Percentiles rank a stretch among this genome's conserved stretches.
Evolutionary conservation across 371 early-diverging fungal species (phyloP).

Genomic region (Entomophthora muscae): DNA sequence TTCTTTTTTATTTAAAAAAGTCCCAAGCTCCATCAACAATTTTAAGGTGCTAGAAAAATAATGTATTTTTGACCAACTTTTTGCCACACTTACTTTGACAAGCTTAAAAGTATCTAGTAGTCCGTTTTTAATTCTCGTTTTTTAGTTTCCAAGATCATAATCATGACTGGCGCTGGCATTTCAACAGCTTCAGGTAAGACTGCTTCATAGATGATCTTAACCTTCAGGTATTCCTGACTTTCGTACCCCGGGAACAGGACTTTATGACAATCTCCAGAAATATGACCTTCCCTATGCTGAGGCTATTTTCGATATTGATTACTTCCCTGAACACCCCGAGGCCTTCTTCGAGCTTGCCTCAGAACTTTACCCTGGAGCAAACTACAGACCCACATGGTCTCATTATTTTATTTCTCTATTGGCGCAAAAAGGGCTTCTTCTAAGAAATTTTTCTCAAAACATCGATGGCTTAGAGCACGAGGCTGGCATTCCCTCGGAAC

Average conservation of each 20-base stretch:
- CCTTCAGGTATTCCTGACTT: slow-evolving; percentile 63
- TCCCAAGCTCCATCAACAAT: neutral
- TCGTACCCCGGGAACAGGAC: slow-evolving; percentile 76
- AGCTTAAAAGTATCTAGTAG: no score
- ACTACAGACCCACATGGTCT: slow-evolving; percentile 49
- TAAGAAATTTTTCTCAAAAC: slow-evolving; percentile 85
- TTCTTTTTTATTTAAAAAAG: neutral
- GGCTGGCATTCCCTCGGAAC: slow-evolving; percentile 51
- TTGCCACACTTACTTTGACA: neutral
- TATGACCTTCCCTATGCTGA: slow-evolving; percentile 82
- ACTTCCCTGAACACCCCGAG: slow-evolving; percentile 63
- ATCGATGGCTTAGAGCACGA: slow-evolving; percentile 87
- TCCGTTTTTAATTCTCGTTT: neutral
- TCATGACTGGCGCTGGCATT: slow-evolving; percentile 90
- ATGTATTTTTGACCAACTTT: neutral
- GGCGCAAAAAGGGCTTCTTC: slow-evolving; percentile 45
- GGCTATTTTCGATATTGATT: slow-evolving; percentile 85
- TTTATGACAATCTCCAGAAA: slow-evolving; percentile 73
- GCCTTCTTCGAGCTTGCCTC: slow-evolving; percentile 82
- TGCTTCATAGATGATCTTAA: slow-evolving; percentile 13
- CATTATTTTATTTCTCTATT: slow-evolving; percentile 75
- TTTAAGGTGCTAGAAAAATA: neutral
- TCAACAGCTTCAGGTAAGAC: slow-evolving; percentile 72
- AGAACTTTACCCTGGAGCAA: slow-evolving; percentile 71
- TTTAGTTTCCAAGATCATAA: slow-evolving; percentile 55